Conservation (phyloP, 176 grass and related monocot species). For the Lolium perenne region DNA sequence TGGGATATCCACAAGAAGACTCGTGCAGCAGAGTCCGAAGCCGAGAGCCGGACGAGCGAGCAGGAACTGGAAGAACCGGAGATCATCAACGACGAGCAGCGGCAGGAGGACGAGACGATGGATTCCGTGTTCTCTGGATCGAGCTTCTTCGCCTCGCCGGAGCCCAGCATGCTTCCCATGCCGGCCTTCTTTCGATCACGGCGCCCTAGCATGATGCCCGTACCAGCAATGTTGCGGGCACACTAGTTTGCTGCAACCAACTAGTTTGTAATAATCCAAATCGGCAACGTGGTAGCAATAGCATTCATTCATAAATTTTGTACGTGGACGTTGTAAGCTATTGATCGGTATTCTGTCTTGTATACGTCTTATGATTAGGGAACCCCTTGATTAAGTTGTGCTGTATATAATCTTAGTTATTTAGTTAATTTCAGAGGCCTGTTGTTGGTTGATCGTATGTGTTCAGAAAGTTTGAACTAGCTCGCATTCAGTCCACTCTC, state of each 20-base stretch:
- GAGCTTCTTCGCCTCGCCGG: background rate
- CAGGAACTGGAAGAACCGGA: background rate
- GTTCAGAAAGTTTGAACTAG: no score
- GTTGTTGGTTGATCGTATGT: no score
- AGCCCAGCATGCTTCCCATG: background rate
- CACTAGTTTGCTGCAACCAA: background rate
- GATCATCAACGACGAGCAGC: background rate
- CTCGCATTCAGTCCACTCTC: no score
- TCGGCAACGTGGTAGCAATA: background rate
- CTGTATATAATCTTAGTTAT: no score
- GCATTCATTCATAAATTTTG: background rate
- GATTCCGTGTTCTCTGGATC: background rate
- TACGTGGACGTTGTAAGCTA: background rate
- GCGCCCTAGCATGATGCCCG: background rate
- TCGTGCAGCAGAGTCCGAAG: background rate
- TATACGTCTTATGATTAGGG: background rate
- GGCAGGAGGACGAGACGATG: background rate
- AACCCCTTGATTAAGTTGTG: no score
- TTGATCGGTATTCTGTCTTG: background rate
- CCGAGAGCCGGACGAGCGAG: background rate
- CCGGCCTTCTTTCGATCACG: background rate
- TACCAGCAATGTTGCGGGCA: background rate
- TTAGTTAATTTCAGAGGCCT: no score
- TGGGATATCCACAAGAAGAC: constrained; percentile 6
- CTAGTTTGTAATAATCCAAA: background rate